Percentiles rank a stretch among this genome's conserved stretches.
Conservation (phyloP, 208 protist genomes). For the Borovskyia barvae region DNA sequence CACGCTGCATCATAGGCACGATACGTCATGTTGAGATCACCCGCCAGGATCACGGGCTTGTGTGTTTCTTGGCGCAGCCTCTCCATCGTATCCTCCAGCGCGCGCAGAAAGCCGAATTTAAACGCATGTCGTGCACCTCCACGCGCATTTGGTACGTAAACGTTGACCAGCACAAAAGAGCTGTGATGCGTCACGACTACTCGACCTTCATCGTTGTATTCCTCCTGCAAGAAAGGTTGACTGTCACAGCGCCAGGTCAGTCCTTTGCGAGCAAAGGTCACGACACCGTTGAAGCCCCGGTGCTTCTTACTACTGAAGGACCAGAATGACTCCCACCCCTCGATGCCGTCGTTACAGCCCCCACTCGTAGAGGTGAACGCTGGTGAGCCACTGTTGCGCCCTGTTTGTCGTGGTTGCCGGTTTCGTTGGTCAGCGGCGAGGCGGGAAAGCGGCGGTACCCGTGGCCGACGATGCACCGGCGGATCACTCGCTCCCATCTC, state of each 20-base stretch:
- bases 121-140: slow-evolving; percentile 44
- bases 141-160: slow-evolving; percentile 86
- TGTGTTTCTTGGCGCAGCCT: slow-evolving; percentile 36
- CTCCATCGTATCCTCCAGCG: slow-evolving; percentile 40
- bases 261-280: slow-evolving; percentile 75
- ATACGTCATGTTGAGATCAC: slow-evolving; percentile 88
- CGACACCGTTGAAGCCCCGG: slow-evolving; percentile 86
- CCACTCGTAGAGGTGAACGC: neutral
- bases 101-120: slow-evolving; percentile 63
- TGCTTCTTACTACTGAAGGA: slow-evolving; percentile 59
- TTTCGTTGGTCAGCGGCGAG: neutral
- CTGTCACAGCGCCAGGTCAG: slow-evolving; percentile 66
- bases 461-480: slow-evolving; percentile 9
- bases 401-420: neutral
- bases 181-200: slow-evolving; percentile 78
- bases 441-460: slow-evolving; percentile 8
- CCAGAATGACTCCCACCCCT: slow-evolving; percentile 89
- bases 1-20: slow-evolving; percentile 69
- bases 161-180: slow-evolving; percentile 78
- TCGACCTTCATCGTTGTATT: slow-evolving; percentile 83
- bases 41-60: slow-evolving; percentile 76
- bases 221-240: slow-evolving; percentile 56
- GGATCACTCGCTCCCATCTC: slow-evolving; percentile 72
- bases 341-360: slow-evolving; percentile 26
- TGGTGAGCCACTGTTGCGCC: neutral